phyloP scores from a whole-genome alignment of 1,139 yeast species.

The Suhomyces wounanorum region DNA sequence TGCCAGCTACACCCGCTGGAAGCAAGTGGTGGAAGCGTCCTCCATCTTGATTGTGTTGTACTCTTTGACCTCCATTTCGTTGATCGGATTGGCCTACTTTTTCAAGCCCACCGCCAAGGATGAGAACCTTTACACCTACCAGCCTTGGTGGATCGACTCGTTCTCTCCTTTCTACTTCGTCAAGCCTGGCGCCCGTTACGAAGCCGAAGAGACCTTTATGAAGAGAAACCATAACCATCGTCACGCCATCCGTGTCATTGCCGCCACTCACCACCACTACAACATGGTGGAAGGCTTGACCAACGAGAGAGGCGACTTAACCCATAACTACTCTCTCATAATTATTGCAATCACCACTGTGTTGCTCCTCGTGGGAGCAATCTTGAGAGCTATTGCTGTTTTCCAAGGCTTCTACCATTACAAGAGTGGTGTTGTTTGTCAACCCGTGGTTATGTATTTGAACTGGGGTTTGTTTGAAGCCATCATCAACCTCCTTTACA shows the following conservation, averaged over 20 bases:
- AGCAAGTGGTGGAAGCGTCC: constrained; percentile 34
- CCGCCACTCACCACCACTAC: constrained; percentile 47
- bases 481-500: constrained; percentile 37
- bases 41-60: constrained; percentile 35
- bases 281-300: constrained; percentile 45
- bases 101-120: constrained; percentile 46
- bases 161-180: constrained; percentile 48
- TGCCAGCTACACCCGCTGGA: constrained; percentile 25
- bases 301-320: constrained; percentile 40
- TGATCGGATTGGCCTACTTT: constrained; percentile 41
- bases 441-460: constrained; percentile 36
- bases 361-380: constrained; percentile 34
- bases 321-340: constrained; percentile 38
- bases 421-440: constrained; percentile 25
- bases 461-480: constrained; percentile 44
- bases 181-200: constrained; percentile 37
- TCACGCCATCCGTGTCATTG: constrained; percentile 46
- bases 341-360: constrained; percentile 37
- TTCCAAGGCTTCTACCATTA: constrained; percentile 30
- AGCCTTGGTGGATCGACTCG: constrained; percentile 52
- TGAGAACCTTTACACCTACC: constrained; percentile 45
- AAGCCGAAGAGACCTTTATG: constrained; percentile 46
- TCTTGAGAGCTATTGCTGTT: constrained; percentile 35
- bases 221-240: constrained; percentile 47
- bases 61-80: constrained; percentile 37